Evolutionary conservation across 495 filamentous ascomycete species (phyloP), one percentile per base, ranked within the genome.

Genomic region (Lasiosphaeria miniovina): DNA sequence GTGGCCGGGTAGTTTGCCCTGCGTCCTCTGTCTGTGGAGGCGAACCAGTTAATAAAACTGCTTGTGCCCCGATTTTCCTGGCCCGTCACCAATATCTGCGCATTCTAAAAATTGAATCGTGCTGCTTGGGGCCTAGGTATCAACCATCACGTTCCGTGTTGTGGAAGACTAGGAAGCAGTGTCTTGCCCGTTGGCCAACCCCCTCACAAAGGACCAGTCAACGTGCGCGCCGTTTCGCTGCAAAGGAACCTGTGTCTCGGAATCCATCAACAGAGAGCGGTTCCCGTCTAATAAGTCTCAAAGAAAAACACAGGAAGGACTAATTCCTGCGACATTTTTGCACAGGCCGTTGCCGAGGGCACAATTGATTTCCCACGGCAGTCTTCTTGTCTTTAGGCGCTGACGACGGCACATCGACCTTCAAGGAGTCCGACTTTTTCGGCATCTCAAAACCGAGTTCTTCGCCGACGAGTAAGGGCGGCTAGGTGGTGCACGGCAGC

Each of bases 41-140:
- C 59, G 40, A 48, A 61, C 36, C 56, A 52, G 60, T 48, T 60
- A 63, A 63, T 63, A 59, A 65, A 65, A 61, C 51, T 43, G 51
- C 57, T 49, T 53, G 36, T 40, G 54, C 52, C 67, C 67, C 56
- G 41, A 61, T 68, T 59, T 67, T 61, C 57, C 50, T 46, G 38
- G 32, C 45, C 58, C 36, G 59, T 52, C 59, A 57, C 36, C 49
- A 24, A 59, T 59, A 54, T 54, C 52, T 56, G 38, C 53, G 14
- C 48, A 35, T 40, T 35, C 49, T 53, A 41, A 49, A 52, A 17
- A 52, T 60, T 63, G 34, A 24, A 24, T 24, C 24, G 24, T 24
- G 24, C 24, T 24, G 24, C 24, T 24, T 24, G 24, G 24, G 24
- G 15, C 31, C n/a, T 24, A 51, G 15, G n/a, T 24, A 33, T 7